Evolutionary conservation across 2,329 filamentous ascomycete species (phyloP).

Genomic region (Tolypocladium tropicale): DNA sequence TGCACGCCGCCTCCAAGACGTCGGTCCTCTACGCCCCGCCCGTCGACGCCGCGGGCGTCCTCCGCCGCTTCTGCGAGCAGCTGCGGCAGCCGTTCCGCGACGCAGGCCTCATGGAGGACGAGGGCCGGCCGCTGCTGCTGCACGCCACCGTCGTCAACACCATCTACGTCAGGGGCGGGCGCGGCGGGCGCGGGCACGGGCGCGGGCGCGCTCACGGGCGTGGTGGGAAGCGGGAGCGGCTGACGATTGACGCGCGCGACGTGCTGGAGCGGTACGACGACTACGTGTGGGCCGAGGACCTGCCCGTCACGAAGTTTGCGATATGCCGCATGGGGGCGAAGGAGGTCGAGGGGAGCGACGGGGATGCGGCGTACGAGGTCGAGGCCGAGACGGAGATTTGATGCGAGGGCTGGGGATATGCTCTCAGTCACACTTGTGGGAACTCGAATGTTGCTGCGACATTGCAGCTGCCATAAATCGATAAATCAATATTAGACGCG

Average conservation of each 20-base stretch:
- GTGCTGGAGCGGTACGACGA: constrained; percentile 51
- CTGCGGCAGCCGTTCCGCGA: constrained; percentile 44
- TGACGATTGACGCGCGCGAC: constrained; percentile 43
- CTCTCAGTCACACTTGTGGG: no score
- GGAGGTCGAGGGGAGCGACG: constrained; percentile 41
- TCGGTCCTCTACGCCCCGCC: constrained; percentile 59
- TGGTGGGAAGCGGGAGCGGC: constrained; percentile 23
- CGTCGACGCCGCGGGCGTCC: constrained; percentile 34
- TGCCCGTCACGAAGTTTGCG: constrained; percentile 59
- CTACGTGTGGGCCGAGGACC: constrained; percentile 59
- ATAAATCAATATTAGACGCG: no score
- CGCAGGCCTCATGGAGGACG: constrained; percentile 47
- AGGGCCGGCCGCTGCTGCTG: constrained; percentile 52
- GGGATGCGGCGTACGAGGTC: constrained; percentile 42
- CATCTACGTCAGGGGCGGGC: constrained; percentile 51
- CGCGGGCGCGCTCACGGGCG: no score
- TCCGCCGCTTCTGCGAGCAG: constrained; percentile 48
- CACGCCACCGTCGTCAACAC: constrained; percentile 86
- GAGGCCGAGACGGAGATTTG: constrained; percentile 34
- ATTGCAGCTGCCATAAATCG: no score
- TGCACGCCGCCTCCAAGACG: constrained; percentile 46
- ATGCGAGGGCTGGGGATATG: no score
- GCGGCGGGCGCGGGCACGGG: no score
- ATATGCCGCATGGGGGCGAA: constrained; percentile 86
- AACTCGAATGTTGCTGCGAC: no score